Percentiles rank a stretch among this genome's conserved stretches.
These are phyloP conservation scores for Ogataea methylovora DNA, from an alignment of 805 yeast species.

Conservation along the genomic window DNA sequence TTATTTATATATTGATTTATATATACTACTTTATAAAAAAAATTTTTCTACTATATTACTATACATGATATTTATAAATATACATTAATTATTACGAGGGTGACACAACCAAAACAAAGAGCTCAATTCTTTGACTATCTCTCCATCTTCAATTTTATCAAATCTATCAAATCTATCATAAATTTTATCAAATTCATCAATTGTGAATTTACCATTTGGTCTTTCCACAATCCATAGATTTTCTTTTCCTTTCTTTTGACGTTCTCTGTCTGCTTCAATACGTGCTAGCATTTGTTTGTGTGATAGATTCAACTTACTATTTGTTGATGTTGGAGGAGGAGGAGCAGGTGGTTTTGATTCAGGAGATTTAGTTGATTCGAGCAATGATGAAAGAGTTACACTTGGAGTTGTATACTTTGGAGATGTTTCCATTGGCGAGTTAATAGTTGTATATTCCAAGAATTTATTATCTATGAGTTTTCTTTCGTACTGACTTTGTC, in stretches of 20 bases:
- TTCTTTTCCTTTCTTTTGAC: conserved; percentile 81
- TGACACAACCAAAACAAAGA: background rate
- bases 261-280: conserved; percentile 90
- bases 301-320: conserved; percentile 4
- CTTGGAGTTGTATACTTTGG: no score
- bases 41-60: background rate
- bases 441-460: no score
- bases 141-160: background rate
- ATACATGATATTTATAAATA: background rate
- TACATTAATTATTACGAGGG: background rate
- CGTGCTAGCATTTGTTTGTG: conserved; percentile 56
- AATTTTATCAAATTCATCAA: conserved; percentile 26
- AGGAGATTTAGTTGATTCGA: background rate
- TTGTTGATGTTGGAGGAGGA: background rate
- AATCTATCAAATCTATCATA: conserved; percentile 6
- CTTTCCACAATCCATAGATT: conserved; percentile 65
- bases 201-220: conserved; percentile 18
- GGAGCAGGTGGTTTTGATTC: conserved; percentile 1
- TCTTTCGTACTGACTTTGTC: conserved; percentile 46
- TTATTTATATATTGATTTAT: conserved; percentile 15
- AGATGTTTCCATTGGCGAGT: no score
- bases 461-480: conserved; percentile 25
- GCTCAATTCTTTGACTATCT: background rate
- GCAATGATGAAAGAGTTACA: no score
- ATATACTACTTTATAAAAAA: background rate